phyloP scores from a whole-genome alignment of 1,139 yeast genomes.

The Blastobotrys capitulatus region DNA sequence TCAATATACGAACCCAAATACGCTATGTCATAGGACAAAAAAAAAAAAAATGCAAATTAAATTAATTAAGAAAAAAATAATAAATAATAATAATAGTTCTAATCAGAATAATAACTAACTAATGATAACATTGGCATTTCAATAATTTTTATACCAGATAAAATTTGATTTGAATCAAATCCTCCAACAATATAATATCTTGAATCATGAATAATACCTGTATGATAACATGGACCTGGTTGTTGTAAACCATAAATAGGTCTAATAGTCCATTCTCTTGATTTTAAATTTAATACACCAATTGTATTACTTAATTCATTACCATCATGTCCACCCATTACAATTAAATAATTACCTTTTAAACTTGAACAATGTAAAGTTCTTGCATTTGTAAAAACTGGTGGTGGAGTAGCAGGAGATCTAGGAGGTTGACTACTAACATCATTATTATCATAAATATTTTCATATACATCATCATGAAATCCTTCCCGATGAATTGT shows the following conservation, averaged over 20 bases:
- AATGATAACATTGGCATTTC: slow-evolving; percentile 20
- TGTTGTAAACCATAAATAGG: slow-evolving; percentile 19
- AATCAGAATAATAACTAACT: neutral
- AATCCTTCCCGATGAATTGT: neutral
- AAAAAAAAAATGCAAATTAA: neutral
- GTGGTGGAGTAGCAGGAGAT: slow-evolving; percentile 10
- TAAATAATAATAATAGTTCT: neutral
- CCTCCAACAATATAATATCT: slow-evolving; percentile 23
- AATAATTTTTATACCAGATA: slow-evolving; percentile 21
- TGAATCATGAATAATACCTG: slow-evolving; percentile 20
- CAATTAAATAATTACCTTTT: slow-evolving; percentile 19
- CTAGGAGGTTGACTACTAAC: neutral
- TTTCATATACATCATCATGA: neutral
- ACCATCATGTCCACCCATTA: slow-evolving; percentile 25
- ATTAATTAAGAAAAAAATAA: neutral
- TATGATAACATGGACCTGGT: slow-evolving; percentile 22
- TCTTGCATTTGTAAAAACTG: slow-evolving; percentile 11
- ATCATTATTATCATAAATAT: neutral
- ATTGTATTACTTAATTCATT: slow-evolving; percentile 16
- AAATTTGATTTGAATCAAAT: slow-evolving; percentile 17
- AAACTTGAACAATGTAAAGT: slow-evolving; percentile 20
- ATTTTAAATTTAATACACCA: slow-evolving; percentile 17
- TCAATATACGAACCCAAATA: too few relatives aligned
- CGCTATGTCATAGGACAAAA: too few relatives aligned
- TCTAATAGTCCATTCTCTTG: slow-evolving; percentile 19